Evolutionary conservation across 1,284 basidiomycete species (phyloP).

Genomic region (Fomes fomentarius): DNA sequence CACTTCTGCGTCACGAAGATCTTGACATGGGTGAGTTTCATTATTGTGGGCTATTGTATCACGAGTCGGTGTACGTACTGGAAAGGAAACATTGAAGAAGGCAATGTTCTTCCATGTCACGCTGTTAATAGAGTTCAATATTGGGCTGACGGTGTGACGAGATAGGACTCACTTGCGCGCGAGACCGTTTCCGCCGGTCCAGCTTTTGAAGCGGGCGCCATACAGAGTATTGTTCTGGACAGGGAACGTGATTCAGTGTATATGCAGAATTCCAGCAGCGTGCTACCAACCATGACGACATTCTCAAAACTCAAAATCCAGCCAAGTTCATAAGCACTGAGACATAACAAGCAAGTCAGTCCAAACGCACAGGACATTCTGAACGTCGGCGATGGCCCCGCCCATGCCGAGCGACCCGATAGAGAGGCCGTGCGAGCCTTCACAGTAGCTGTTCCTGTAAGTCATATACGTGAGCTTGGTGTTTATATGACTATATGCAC

Average conservation of each 20-base stretch:
- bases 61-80: too few species aligned
- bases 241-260: too few species aligned
- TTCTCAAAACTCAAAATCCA: conserved; percentile 51
- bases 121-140: too few species aligned
- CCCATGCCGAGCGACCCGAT: conserved; percentile 60
- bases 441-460: conserved; percentile 52
- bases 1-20: conserved; percentile 69
- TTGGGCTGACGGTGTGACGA: too few species aligned
- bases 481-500: too few species aligned
- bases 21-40: conserved; percentile 29
- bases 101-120: conserved; percentile 62
- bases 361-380: conserved; percentile 50
- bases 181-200: conserved; percentile 63
- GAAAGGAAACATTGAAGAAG: conserved; percentile 56
- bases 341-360: neutral
- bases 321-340: neutral
- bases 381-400: conserved; percentile 55
- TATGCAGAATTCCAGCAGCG: too few species aligned
- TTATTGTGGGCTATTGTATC: neutral
- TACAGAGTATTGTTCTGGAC: conserved; percentile 55
- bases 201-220: conserved; percentile 68
- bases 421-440: conserved; percentile 62
- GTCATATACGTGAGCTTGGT: too few species aligned
- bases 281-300: conserved; percentile 47
- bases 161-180: conserved; percentile 57